These are phyloP conservation scores for Fomitopsis serialis DNA, from an alignment of 768 basidiomycete genomes.

Conservation along the genomic window DNA sequence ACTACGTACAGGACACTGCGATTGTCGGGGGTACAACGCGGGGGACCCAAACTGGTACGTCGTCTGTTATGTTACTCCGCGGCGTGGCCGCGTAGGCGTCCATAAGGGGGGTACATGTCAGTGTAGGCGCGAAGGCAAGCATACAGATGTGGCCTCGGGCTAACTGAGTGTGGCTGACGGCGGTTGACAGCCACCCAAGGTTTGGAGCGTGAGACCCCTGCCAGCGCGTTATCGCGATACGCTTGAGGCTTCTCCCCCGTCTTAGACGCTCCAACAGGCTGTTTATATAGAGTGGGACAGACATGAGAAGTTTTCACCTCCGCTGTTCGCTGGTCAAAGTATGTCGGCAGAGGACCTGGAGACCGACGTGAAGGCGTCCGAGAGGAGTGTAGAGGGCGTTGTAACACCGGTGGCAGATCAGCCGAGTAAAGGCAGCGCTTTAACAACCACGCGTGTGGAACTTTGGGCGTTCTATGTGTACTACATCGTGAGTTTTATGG, in stretches of 20 bases:
- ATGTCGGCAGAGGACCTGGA: slow-evolving; percentile 2
- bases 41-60: no score
- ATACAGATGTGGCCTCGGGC: no score
- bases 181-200: no score
- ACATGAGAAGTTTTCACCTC: not conserved
- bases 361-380: slow-evolving; percentile 5
- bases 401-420: not conserved
- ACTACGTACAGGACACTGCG: not conserved
- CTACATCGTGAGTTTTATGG: slow-evolving; percentile 18
- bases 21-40: no score
- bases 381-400: not conserved
- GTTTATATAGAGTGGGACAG: not conserved
- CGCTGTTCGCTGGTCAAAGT: not conserved
- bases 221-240: not conserved
- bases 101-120: no score
- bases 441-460: slow-evolving; percentile 40
- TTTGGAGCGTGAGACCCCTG: not conserved
- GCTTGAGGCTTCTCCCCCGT: not conserved
- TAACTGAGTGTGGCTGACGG: no score
- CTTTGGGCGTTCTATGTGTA: slow-evolving; percentile 26
- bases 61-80: no score
- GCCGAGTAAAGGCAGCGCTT: not conserved
- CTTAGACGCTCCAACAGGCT: not conserved
- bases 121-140: no score
- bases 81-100: no score